Evolutionary conservation across 306 rosid genomes (phyloP).

Genomic region (Alnus glutinosa): DNA sequence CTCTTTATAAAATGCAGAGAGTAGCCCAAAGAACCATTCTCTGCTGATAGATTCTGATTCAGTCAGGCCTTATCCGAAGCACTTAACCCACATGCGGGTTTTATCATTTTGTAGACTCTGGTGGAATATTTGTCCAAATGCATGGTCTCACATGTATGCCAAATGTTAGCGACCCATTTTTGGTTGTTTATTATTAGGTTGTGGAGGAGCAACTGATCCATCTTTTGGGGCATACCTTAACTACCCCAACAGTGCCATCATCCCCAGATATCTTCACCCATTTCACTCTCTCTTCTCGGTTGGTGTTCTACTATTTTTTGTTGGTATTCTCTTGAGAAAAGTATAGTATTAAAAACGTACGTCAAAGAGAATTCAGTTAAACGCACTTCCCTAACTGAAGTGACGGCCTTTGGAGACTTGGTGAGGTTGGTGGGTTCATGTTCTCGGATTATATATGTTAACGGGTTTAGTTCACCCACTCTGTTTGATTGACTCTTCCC

Average conservation of each 20-base stretch:
- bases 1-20: too few relatives aligned
- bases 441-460: conserved; percentile 15
- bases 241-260: conserved; percentile 41
- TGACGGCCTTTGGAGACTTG: conserved; percentile 42
- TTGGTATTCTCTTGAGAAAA: background rate
- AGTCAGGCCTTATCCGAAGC: background rate
- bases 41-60: conserved; percentile 2
- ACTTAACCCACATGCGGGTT: background rate
- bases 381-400: conserved; percentile 61
- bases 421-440: conserved; percentile 65
- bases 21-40: background rate
- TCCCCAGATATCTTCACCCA: conserved; percentile 21
- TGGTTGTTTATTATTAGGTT: background rate
- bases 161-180: background rate
- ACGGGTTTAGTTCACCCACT: conserved; percentile 92
- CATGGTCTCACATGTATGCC: background rate
- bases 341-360: conserved; percentile 25
- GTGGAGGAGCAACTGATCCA: conserved; percentile 19
- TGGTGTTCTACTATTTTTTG: conserved; percentile 52
- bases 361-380: conserved; percentile 51
- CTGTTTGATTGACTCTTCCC: conserved; percentile 33
- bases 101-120: background rate
- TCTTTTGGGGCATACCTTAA: conserved; percentile 18
- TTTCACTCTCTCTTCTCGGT: conserved; percentile 13
- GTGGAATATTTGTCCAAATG: background rate